Evolutionary conservation across 2,329 filamentous ascomycete species (phyloP), one percentile per base, ranked within the genome.

Genomic region (Arthroderma uncinatum): DNA sequence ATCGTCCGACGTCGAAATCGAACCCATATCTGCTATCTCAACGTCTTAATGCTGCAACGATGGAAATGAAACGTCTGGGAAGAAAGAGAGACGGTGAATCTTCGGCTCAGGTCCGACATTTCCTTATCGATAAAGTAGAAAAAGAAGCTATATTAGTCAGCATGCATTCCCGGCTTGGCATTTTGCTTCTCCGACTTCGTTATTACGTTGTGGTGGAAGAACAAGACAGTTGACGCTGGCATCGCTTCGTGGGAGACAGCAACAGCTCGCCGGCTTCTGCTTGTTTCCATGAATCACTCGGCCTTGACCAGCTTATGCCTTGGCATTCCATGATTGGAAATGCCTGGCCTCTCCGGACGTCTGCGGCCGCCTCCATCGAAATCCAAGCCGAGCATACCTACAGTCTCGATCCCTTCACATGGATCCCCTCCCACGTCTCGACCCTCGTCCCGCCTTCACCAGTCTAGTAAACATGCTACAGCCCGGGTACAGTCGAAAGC

Each of bases 401-500:
- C 64, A 55, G 60, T 64, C 34, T 53, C 63, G 40, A 59, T 56
- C 34, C 54, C 62, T 52, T 71, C 70, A 16, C 67, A 65, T 54
- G 67, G 67, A 52, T 61, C 64, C 40, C 62, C 67, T 34, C 60
- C 62, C 21, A 57, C 68, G 10, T 63, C 68, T 44, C 66, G 69
- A 47, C 64, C 68, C 19, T 64, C 68, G 10, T 70, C 67, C 33
- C 68, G 68, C 48, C 57, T 67, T 14, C 63, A 64, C 39, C 68
- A 64, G 56, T 37, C 60, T n/a, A 56, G 62, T 4, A 59, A 62
- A 47, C 62, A 62, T 53, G 59, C 58, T 59, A 36, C 52, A 25
- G 39, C 23, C 50, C 48, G 39, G 62, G 81, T 64, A 66, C 58
- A 65, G 69, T 34, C 48, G 58, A 58, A 75, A 70, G 78, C 80